phyloP scores from a whole-genome alignment of 1,284 basidiomycete species.

The Marasmius tenuissimus region DNA sequence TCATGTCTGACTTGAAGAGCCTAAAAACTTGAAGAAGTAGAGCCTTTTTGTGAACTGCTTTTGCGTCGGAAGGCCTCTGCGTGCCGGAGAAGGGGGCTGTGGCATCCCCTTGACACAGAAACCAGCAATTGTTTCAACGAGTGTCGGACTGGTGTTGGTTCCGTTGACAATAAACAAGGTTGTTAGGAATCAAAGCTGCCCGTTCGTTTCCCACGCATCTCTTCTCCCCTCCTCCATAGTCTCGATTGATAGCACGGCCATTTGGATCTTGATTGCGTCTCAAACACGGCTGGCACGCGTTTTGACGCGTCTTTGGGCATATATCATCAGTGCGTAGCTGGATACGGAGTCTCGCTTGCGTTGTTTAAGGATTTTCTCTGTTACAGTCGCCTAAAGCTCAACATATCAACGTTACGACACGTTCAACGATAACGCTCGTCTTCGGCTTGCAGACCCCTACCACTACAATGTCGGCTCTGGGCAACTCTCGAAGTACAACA shows the following conservation, averaged over 20 bases:
- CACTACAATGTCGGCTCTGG: background rate
- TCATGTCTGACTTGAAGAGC: too few relatives aligned
- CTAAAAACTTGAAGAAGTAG: too few relatives aligned
- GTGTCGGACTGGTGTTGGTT: too few relatives aligned
- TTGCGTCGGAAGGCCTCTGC: too few relatives aligned
- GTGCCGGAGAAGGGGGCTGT: too few relatives aligned
- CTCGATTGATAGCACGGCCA: background rate
- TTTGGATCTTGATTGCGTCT: too few relatives aligned
- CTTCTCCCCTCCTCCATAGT: background rate
- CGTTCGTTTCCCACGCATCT: background rate
- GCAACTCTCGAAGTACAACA: background rate
- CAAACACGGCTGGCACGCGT: background rate
- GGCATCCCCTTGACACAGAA: too few relatives aligned
- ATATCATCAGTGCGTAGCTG: background rate
- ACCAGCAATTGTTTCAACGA: too few relatives aligned
- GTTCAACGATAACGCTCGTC: background rate
- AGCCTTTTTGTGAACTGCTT: too few relatives aligned
- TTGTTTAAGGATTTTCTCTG: background rate
- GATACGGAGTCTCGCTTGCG: background rate
- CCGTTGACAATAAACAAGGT: too few relatives aligned
- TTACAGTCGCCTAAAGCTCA: background rate
- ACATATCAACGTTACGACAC: background rate
- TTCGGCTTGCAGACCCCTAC: background rate
- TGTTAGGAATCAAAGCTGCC: too few relatives aligned
- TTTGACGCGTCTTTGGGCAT: background rate